Evolutionary conservation across 345 rosid genomes (phyloP).

Genomic region (Eucalyptus melliodora): DNA sequence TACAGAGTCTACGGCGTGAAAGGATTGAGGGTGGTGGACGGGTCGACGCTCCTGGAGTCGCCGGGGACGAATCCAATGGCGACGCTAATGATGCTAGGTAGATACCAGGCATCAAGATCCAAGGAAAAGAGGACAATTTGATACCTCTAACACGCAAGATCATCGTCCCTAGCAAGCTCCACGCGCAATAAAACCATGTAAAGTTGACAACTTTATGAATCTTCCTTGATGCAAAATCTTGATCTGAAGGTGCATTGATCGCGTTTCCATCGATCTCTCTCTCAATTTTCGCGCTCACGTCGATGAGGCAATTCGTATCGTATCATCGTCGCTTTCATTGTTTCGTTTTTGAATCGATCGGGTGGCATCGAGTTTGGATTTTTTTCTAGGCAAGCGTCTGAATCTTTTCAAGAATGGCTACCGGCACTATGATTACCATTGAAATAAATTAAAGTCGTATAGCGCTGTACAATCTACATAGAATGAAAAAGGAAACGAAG

Average conservation of each 20-base stretch:
- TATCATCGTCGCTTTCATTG: background rate
- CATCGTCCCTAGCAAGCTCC: background rate
- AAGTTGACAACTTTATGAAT: background rate
- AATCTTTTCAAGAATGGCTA: background rate
- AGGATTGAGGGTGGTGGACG: conserved; percentile 55
- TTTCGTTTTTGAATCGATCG: background rate
- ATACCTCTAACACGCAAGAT: background rate
- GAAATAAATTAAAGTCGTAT: background rate
- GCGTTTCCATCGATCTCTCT: background rate
- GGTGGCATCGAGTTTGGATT: background rate
- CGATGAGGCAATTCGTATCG: background rate
- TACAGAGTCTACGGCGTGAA: conserved; percentile 39
- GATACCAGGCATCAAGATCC: conserved; percentile 56
- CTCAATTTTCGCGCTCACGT: background rate
- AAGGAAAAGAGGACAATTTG: conserved; percentile 8
- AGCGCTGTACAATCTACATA: background rate
- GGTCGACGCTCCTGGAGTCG: conserved; percentile 59
- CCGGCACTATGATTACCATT: background rate
- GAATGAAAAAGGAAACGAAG: background rate
- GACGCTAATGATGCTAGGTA: conserved; percentile 59
- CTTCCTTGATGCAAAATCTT: background rate
- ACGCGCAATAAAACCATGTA: background rate
- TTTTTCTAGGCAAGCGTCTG: background rate
- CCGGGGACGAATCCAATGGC: conserved; percentile 91
- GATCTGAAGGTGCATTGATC: background rate